Evolutionary conservation across 371 early-diverging fungal genomes (phyloP).

Genomic region (Mucor irregularis): DNA sequence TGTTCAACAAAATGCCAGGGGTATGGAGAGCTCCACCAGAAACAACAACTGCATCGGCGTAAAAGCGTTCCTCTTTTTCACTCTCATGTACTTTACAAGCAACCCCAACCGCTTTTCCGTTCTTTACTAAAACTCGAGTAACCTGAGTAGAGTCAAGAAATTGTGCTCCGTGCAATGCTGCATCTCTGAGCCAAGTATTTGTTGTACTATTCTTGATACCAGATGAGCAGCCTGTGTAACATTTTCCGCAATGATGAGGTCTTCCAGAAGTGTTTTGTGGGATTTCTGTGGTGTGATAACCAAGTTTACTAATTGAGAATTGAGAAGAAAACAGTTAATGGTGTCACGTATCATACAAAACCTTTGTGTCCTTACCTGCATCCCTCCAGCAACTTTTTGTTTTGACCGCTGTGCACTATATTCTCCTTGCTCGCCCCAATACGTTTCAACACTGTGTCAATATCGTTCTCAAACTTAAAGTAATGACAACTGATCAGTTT

Average conservation of each 20-base stretch:
- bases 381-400: slow-evolving; percentile 63
- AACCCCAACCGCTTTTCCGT: slow-evolving; percentile 52
- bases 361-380: slow-evolving; percentile 52
- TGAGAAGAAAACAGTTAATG: too few species aligned
- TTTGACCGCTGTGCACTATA: slow-evolving; percentile 61
- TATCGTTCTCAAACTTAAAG: slow-evolving; percentile 27
- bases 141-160: slow-evolving; percentile 63
- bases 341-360: too few species aligned
- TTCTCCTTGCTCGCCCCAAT: slow-evolving; percentile 57
- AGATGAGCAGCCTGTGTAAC: slow-evolving; percentile 68
- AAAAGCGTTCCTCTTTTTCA: slow-evolving; percentile 17
- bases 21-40: slow-evolving; percentile 65
- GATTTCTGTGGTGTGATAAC: slow-evolving; percentile 55
- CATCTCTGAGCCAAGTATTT: slow-evolving; percentile 71
- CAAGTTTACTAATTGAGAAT: slow-evolving; percentile 41
- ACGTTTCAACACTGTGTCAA: slow-evolving; percentile 57
- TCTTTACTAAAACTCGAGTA: slow-evolving; percentile 36
- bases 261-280: slow-evolving; percentile 69
- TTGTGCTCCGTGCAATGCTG: slow-evolving; percentile 55
- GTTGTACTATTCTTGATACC: slow-evolving; percentile 71
- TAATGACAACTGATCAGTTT: not conserved
- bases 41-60: slow-evolving; percentile 58
- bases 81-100: slow-evolving; percentile 33
- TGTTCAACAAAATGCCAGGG: slow-evolving; percentile 59
- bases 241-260: slow-evolving; percentile 66